Percentiles rank a stretch among this genome's conserved stretches.
Evolutionary conservation across 257 asterid species (phyloP).

Genomic region (Solanum gracilifrons): DNA sequence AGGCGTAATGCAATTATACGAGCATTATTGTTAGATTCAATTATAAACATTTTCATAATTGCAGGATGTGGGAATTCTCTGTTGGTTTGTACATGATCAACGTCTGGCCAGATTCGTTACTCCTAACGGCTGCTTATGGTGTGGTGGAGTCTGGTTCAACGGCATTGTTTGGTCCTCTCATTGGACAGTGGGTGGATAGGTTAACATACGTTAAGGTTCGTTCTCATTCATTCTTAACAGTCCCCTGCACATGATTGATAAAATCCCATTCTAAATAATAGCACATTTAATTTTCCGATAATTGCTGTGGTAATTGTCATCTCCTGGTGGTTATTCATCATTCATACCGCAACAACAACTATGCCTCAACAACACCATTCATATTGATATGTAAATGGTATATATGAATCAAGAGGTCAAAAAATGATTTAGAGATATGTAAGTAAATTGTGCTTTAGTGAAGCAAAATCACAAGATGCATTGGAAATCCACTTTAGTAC

Average conservation of each 20-base stretch:
- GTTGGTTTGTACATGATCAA: constrained; percentile 87
- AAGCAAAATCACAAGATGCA: neutral
- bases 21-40: neutral
- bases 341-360: neutral
- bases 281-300: neutral
- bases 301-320: neutral
- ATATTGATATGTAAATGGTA: neutral
- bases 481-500: neutral
- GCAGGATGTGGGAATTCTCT: constrained; percentile 98
- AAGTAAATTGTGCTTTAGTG: neutral
- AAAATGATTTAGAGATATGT: neutral
- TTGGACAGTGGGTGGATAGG: constrained; percentile 66
- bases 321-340: neutral
- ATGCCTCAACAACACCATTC: neutral
- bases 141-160: constrained; percentile 73
- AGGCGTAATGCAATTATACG: neutral
- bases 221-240: neutral
- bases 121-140: constrained; percentile 83
- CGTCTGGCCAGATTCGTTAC: constrained; percentile 74
- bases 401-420: neutral
- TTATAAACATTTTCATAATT: neutral
- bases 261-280: neutral
- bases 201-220: constrained; percentile 51
- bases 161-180: constrained; percentile 58
- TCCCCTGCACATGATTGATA: neutral